Evolutionary conservation across 352 stramenopile genomes (phyloP).

Genomic region (Phytophthora cryptogea): DNA sequence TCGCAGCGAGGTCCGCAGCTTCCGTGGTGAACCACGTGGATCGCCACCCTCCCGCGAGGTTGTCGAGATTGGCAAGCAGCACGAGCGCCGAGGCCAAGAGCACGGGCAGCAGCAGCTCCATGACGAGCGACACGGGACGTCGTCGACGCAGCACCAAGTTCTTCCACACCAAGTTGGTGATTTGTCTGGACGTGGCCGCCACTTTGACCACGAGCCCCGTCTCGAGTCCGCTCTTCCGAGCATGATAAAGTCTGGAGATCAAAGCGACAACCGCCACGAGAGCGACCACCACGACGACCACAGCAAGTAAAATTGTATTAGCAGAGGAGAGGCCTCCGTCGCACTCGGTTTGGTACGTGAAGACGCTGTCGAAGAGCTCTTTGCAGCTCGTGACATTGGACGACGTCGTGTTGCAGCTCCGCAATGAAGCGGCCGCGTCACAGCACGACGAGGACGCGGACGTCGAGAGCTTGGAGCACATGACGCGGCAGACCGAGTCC

Average conservation of each 20-base stretch:
- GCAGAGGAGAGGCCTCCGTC: constrained; percentile 34
- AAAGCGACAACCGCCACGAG: constrained; percentile 21
- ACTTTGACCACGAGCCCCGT: constrained; percentile 11
- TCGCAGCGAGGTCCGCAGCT: constrained; percentile 15
- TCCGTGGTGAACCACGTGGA: constrained; percentile 39
- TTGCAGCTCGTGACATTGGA: constrained; percentile 37
- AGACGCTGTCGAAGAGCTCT: constrained; percentile 41
- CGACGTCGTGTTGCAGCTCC: constrained; percentile 37
- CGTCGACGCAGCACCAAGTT: constrained; percentile 60
- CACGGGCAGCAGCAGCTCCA: constrained; percentile 67
- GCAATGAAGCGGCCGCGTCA: constrained; percentile 20
- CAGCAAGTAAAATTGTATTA: constrained; percentile 37
- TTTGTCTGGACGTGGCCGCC: constrained; percentile 40
- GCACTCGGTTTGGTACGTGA: constrained; percentile 55
- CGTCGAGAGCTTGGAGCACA: constrained; percentile 38
- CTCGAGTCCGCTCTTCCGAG: not conserved
- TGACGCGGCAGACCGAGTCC: constrained; percentile 38
- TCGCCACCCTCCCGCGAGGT: constrained; percentile 39
- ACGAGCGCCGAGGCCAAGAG: constrained; percentile 54
- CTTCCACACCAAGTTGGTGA: constrained; percentile 79
- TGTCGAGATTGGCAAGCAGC: constrained; percentile 65
- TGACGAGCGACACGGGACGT: constrained; percentile 45
- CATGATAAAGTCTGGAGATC: constrained; percentile 21
- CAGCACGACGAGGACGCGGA: constrained; percentile 47
- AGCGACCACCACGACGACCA: constrained; percentile 3